These are phyloP conservation scores for Jasminum sambac DNA, from an alignment of 257 asterid genomes.

Conservation along the genomic window DNA sequence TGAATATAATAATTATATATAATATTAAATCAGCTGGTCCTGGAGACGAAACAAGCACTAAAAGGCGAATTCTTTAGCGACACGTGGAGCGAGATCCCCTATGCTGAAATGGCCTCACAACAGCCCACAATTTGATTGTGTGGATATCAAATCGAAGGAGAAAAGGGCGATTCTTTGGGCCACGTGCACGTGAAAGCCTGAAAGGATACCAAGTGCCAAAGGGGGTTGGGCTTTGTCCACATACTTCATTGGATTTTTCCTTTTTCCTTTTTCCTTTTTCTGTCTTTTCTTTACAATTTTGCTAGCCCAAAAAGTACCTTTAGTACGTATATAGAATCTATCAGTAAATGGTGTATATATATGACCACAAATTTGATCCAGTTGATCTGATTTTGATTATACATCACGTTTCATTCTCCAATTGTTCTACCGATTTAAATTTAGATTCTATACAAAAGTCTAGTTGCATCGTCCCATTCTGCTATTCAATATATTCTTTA, in stretches of 20 bases:
- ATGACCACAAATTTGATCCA: background rate
- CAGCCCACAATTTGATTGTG: conserved; percentile 28
- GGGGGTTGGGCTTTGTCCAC: background rate
- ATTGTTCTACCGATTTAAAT: background rate
- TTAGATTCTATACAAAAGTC: background rate
- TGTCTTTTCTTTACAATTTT: background rate
- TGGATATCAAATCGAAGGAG: background rate
- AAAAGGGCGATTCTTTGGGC: background rate
- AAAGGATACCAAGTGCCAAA: background rate
- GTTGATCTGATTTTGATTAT: background rate
- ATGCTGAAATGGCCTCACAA: conserved; percentile 26
- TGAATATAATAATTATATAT: too few relatives aligned
- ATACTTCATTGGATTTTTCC: too few relatives aligned
- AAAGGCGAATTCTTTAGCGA: background rate
- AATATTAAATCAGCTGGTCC: too few relatives aligned
- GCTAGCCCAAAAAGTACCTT: background rate
- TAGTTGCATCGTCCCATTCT: background rate
- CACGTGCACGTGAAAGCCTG: background rate
- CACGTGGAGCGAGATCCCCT: background rate
- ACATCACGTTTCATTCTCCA: background rate
- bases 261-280: too few relatives aligned
- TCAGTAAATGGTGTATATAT: background rate
- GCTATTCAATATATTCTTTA: background rate
- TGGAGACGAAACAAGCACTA: too few relatives aligned
- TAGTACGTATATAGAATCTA: background rate